Conservation (phyloP, 2,329 filamentous ascomycete genomes). For the Penicillium digitatum region DNA sequence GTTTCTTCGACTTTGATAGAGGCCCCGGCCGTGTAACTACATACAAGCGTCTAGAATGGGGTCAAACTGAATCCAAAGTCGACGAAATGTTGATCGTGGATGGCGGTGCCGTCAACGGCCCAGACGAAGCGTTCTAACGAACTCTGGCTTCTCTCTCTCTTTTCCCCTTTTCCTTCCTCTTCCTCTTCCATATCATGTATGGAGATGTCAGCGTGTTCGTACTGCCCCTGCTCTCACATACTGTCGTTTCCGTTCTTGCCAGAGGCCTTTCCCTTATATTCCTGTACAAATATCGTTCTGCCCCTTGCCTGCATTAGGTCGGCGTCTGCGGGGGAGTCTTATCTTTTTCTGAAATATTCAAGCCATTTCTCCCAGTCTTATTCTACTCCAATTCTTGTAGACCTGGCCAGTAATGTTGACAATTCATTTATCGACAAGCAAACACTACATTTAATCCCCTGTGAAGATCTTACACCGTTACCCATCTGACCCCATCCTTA, state of each 20-base stretch:
- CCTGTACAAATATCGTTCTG: slow-evolving; percentile 22
- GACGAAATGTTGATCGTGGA: slow-evolving; percentile 62
- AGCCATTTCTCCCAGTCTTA: slow-evolving; percentile 12
- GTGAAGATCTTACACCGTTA: neutral
- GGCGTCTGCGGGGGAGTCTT: slow-evolving; percentile 18
- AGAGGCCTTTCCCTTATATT: slow-evolving; percentile 5
- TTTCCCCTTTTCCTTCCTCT: neutral
- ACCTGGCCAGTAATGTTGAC: neutral
- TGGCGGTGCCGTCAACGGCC: slow-evolving; percentile 50
- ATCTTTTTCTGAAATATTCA: slow-evolving; percentile 17
- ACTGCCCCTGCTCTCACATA: slow-evolving; percentile 13
- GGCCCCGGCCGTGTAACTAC: slow-evolving; percentile 84
- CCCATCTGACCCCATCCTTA: slow-evolving; percentile 27
- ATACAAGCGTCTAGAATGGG: slow-evolving; percentile 82
- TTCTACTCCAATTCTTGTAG: neutral
- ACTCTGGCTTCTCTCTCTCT: neutral
- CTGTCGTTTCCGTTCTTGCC: slow-evolving; percentile 12
- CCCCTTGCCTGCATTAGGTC: slow-evolving; percentile 21
- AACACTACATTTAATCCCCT: neutral
- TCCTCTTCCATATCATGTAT: neutral
- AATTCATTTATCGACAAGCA: neutral
- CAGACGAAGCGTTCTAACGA: slow-evolving; percentile 14
- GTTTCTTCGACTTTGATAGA: slow-evolving; percentile 90
- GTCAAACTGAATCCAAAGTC: slow-evolving; percentile 49
- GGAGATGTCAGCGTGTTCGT: slow-evolving; percentile 1